Conservation (phyloP, 2,329 filamentous ascomycete species). For the Phoma sp. region DNA sequence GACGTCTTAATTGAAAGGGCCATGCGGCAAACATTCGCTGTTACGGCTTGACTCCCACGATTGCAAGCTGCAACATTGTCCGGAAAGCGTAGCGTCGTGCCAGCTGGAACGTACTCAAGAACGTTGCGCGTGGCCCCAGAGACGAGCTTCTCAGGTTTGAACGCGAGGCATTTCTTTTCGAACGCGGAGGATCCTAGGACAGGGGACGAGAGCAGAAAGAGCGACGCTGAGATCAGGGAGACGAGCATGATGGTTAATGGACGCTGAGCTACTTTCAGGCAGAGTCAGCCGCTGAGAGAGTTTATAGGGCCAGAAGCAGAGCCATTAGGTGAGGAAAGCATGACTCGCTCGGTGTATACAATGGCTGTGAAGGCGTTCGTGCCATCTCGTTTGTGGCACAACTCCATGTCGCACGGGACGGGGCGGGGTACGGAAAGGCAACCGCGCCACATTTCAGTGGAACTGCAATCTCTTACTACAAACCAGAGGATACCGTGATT, state of each 20-base stretch:
- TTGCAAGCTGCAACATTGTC: slow-evolving; percentile 49
- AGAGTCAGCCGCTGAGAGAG: background rate
- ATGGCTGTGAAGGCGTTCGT: background rate
- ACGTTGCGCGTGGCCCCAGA: slow-evolving; percentile 26
- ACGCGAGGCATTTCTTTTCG: slow-evolving; percentile 26
- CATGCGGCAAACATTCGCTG: slow-evolving; percentile 51
- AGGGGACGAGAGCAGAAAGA: slow-evolving; percentile 5
- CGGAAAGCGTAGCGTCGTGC: slow-evolving; percentile 48
- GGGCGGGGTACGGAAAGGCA: slow-evolving; percentile 3
- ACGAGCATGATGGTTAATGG: slow-evolving; percentile 8
- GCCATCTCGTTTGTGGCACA: slow-evolving; percentile 2
- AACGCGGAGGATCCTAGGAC: slow-evolving; percentile 10
- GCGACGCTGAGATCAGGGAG: slow-evolving; percentile 1
- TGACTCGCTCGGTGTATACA: background rate
- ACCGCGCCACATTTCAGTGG: background rate
- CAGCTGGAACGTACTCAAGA: slow-evolving; percentile 44
- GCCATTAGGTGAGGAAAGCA: background rate
- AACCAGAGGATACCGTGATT: background rate
- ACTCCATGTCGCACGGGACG: slow-evolving; percentile 1
- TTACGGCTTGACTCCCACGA: slow-evolving; percentile 43
- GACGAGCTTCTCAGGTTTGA: slow-evolving; percentile 25
- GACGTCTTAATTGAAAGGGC: slow-evolving; percentile 53
- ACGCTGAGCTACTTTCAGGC: background rate
- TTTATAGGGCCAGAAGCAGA: background rate
- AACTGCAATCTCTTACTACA: background rate